A percentile compares a stretch with the other conserved stretches of the same genome.
phyloP scores from a whole-genome alignment of 1,284 basidiomycete genomes.

The Mycena citricolor region DNA sequence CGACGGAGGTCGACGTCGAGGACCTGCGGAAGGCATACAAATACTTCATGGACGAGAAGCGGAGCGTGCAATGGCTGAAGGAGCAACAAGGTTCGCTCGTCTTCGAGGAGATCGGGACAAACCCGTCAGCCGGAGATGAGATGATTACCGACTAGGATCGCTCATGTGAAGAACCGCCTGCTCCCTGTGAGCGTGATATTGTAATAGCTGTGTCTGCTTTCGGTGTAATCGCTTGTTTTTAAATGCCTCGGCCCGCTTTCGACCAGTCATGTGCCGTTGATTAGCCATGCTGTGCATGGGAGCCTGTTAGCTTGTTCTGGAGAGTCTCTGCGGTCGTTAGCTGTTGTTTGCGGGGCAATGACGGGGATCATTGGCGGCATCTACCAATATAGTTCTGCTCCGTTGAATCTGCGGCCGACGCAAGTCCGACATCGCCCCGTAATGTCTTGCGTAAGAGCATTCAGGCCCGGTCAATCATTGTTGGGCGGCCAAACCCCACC shows the following conservation, averaged over 20 bases:
- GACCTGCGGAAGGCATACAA: conserved; percentile 84
- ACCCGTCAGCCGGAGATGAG: conserved; percentile 32
- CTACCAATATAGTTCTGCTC: no score
- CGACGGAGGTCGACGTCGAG: conserved; percentile 74
- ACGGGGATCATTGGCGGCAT: no score
- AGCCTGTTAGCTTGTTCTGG: no score
- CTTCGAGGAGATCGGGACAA: conserved; percentile 71
- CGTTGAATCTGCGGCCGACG: conserved; percentile 13
- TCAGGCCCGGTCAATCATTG: neutral
- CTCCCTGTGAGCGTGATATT: conserved; percentile 2
- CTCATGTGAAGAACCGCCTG: neutral
- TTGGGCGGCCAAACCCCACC: neutral
- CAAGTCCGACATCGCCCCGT: conserved; percentile 14
- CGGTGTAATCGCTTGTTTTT: conserved; percentile 13
- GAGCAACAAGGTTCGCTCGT: conserved; percentile 75
- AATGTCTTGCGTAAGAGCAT: neutral
- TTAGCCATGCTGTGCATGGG: no score
- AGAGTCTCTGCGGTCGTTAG: no score
- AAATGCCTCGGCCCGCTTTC: conserved; percentile 7
- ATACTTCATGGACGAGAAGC: conserved; percentile 95
- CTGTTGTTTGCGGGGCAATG: no score
- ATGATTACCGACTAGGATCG: conserved; percentile 31
- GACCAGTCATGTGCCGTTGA: no score
- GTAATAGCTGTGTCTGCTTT: conserved; percentile 15
- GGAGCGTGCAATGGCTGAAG: conserved; percentile 93